Base-by-base conservation (phyloP, 371 early-diverging fungal genomes). In the Fennellomyces sp. region DNA sequence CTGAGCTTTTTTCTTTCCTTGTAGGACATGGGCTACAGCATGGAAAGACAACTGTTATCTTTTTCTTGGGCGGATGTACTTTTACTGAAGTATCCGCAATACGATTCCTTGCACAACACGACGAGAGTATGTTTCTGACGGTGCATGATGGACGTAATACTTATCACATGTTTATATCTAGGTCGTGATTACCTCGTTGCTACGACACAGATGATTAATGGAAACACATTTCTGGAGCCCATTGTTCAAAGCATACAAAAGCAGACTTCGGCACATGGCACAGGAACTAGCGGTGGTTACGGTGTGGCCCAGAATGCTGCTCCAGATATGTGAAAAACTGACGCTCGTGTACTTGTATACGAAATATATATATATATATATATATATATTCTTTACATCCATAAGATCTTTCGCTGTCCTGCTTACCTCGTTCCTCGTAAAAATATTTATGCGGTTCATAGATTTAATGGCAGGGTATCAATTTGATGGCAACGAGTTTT, bases 51-150 rank as follows among this genome's bases (percentile, higher is more conserved):
- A 93, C 95, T 1, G 72, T 97, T 47, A 88, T 97, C 4, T 88
- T 96, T 57, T 96, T 95, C 69, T 75, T 97, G n/a, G 97, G 97
- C 35, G 97, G 97, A n/a, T 95, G 95, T 68, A 96, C 97, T 2
- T 90, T 80, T 52, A 90, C 97, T 8, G 97, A 97, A 68, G 86
- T 96, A 12, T 83, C 95, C 7, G 94, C 96, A 21, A 77, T 95
- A 23, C 82, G 97, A 13, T 91, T 93, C 66, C 70, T 96, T 42
- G 84, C 92, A 12, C 87, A 88, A 63, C 88, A 90, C 61, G 87
- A 88, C 35, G 86, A 86, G 63, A 89, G 91, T 84, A 75, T 52
- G 67, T 63, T 52, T 56, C 45, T 35, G 25, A 49, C 15, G 17
- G 17, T 8, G 28, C 27, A 28, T 31, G 31, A 54, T 26, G 35